These are phyloP conservation scores for Neodidymelliopsis sp. DNA, from an alignment of 2,329 filamentous ascomycete species.

Conservation along the genomic window DNA sequence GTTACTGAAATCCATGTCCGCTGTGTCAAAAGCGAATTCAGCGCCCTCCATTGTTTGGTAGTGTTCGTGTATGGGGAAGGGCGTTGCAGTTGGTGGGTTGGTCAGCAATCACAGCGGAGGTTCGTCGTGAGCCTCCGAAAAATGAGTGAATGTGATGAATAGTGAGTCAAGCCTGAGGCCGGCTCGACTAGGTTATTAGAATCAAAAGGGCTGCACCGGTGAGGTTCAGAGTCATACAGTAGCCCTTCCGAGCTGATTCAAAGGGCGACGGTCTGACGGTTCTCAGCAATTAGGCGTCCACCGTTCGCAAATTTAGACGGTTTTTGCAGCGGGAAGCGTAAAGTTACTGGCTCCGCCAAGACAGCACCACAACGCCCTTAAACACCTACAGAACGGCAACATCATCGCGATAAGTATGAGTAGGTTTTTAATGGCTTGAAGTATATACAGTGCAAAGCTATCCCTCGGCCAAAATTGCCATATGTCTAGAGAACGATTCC, in stretches of 20 bases:
- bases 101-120: conserved; percentile 30
- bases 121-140: conserved; percentile 27
- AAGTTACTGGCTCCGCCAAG: too few relatives aligned
- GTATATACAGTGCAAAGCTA: too few relatives aligned
- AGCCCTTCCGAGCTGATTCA: conserved; percentile 16
- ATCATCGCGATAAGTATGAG: too few relatives aligned
- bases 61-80: conserved; percentile 20
- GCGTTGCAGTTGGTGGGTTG: conserved; percentile 28
- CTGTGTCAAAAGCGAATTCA: conserved; percentile 41
- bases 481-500: too few relatives aligned
- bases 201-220: conserved; percentile 25
- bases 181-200: conserved; percentile 34
- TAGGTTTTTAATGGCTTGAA: too few relatives aligned
- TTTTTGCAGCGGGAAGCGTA: too few relatives aligned
- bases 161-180: conserved; percentile 44
- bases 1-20: conserved; percentile 41
- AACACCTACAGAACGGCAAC: too few relatives aligned
- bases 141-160: conserved; percentile 37
- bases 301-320: too few relatives aligned
- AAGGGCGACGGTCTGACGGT: conserved; percentile 15
- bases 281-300: too few relatives aligned
- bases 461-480: too few relatives aligned
- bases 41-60: conserved; percentile 36
- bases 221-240: conserved; percentile 12
- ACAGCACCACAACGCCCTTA: too few relatives aligned